phyloP scores from a whole-genome alignment of 768 basidiomycete genomes.

The Rhizopogon vesiculosus region DNA sequence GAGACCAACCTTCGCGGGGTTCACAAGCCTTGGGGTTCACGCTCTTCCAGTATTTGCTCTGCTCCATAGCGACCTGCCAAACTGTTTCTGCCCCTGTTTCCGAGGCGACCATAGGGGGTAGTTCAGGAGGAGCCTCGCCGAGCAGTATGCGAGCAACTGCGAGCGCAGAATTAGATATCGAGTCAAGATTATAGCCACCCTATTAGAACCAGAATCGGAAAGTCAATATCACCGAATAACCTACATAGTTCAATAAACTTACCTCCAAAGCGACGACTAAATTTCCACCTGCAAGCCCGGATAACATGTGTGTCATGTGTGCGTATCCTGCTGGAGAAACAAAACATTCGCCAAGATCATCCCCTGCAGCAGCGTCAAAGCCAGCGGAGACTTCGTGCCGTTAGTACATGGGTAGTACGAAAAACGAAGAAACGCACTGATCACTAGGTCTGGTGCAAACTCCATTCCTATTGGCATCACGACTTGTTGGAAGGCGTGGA shows the following conservation, averaged over 20 bases:
- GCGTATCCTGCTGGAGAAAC: slow-evolving; percentile 93
- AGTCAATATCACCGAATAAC: background rate
- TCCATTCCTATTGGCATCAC: slow-evolving; percentile 98
- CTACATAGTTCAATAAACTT: slow-evolving; percentile 6
- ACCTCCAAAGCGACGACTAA: slow-evolving; percentile 95
- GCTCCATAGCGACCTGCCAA: slow-evolving; percentile 81
- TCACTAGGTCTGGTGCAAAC: slow-evolving; percentile 93
- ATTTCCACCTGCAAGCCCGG: slow-evolving; percentile 81
- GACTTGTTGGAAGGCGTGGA: slow-evolving; percentile 93
- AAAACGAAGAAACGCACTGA: slow-evolving; percentile 54
- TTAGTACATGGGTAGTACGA: background rate
- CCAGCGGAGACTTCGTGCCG: slow-evolving; percentile 84
- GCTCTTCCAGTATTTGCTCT: slow-evolving; percentile 89
- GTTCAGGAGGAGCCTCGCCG: slow-evolving; percentile 77
- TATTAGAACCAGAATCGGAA: slow-evolving; percentile 25
- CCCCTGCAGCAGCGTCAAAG: slow-evolving; percentile 94
- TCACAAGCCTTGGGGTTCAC: slow-evolving; percentile 80
- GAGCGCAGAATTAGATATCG: slow-evolving; percentile 81
- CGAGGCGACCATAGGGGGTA: slow-evolving; percentile 69
- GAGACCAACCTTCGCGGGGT: slow-evolving; percentile 65
- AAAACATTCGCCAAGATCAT: slow-evolving; percentile 85
- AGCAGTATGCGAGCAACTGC: slow-evolving; percentile 87
- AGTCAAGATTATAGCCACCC: slow-evolving; percentile 94
- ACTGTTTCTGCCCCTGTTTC: slow-evolving; percentile 86
- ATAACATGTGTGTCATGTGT: slow-evolving; percentile 98